Evolutionary conservation across 1,284 basidiomycete genomes (phyloP).

Genomic region (Cryptococcus wingfieldii): DNA sequence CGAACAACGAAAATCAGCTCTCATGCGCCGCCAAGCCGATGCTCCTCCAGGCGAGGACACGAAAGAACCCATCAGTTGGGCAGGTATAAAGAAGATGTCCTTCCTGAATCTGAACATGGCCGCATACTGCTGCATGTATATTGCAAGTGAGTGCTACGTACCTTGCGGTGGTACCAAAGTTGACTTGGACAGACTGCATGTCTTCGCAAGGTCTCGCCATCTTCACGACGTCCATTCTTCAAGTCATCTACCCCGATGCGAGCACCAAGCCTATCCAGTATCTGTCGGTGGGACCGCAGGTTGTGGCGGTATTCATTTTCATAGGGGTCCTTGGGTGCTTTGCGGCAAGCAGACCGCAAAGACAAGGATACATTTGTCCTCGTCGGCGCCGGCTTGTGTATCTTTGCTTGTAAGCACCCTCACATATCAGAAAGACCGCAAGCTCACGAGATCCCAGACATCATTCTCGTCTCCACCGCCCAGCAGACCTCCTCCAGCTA

Average conservation of each 20-base stretch:
- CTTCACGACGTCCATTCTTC: constrained; percentile 31
- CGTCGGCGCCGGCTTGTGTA: constrained; percentile 6
- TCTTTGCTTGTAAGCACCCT: constrained; percentile 9
- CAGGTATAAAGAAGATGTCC: constrained; percentile 14
- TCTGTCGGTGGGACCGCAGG: constrained; percentile 20
- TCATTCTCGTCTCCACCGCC: constrained; percentile 9
- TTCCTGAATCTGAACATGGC: constrained; percentile 14
- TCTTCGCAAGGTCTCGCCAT: constrained; percentile 27
- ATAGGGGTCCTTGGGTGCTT: constrained; percentile 18
- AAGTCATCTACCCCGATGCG: constrained; percentile 27
- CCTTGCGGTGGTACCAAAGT: background rate
- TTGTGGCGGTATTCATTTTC: constrained; percentile 13
- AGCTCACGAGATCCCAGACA: background rate
- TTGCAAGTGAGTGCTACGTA: constrained; percentile 9
- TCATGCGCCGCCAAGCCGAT: constrained; percentile 24
- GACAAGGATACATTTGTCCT: constrained; percentile 20
- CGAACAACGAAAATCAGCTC: constrained; percentile 24
- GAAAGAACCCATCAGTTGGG: constrained; percentile 18
- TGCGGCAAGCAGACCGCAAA: constrained; percentile 13
- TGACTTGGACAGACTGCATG: constrained; percentile 7
- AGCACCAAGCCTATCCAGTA: constrained; percentile 23
- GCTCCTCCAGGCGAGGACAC: constrained; percentile 22
- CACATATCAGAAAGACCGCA: background rate
- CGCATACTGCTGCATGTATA: constrained; percentile 20
- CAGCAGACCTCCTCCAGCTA: constrained; percentile 2